Evolutionary conservation across 352 stramenopile genomes (phyloP), one percentile per base, ranked within the genome.

Genomic region (Pythium utonaiense): DNA sequence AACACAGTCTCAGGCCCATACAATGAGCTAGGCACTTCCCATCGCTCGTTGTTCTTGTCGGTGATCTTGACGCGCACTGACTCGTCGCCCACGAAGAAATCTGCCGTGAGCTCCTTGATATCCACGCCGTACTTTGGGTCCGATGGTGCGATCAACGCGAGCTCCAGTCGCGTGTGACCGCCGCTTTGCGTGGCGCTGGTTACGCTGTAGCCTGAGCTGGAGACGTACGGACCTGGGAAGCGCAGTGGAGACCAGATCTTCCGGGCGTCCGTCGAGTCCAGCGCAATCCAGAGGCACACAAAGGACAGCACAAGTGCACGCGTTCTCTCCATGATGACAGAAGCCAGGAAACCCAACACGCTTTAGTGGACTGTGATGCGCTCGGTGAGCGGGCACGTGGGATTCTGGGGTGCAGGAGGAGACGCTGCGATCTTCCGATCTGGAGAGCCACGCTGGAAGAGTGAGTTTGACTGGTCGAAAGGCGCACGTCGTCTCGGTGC

Each of bases 61-160:
- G 64, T 65, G 57, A 82, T 85, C 60, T 82, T 82, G 51, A 82
- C 64, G n/a, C 71, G 75, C 14, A 85, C 63, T 16, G 49, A 73
- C 51, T 82, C 71, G 33, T 73, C 44, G 14, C 54, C 70, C 56
- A 78, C 73, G 42, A 54, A 66, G 10, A 82, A 68, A 3, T 72
- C 70, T 31, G 78, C 75, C 44, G 70, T 64, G 3, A 85, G 71
- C 19, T 71, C 52, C 21, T 74, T 68, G 50, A 85, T 50, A 50
- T 80, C 66, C 0, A 53, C 50, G 21, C 72, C 75, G 42, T 73
- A 81, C 1, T 68, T 66, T 12, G 58, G 25, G 0, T 28, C 64
- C 1, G 54, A 62, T 1, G 52, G 45, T 12, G 63, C 31, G 59
- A 76, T 80, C 21, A 71, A 54, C n/a, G 56, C 36, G 17, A 81